Evolutionary conservation across 768 basidiomycete genomes (phyloP).

Genomic region (Dendrothele bispora): DNA sequence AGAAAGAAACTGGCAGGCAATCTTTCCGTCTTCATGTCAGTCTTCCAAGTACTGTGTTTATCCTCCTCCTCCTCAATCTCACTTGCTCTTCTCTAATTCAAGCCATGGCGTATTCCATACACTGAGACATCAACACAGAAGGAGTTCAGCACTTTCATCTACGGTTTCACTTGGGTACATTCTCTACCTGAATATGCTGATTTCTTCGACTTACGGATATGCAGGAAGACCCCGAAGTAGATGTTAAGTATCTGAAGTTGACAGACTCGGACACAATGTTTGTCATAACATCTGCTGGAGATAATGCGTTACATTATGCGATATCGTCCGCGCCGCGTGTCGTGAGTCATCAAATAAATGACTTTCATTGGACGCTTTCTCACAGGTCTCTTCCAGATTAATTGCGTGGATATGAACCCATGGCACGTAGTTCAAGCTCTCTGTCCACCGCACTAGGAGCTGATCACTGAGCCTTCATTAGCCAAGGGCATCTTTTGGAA

Average conservation of each 20-base stretch:
- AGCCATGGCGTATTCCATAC: constrained; percentile 71
- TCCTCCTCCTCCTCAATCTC: too few relatives aligned
- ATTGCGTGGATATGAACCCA: constrained; percentile 61
- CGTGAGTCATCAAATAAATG: constrained; percentile 27
- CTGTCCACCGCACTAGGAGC: not conserved
- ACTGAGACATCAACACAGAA: constrained; percentile 69
- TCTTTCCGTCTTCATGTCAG: too few relatives aligned
- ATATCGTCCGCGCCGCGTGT: constrained; percentile 57
- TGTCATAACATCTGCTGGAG: constrained; percentile 76
- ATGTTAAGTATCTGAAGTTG: constrained; percentile 63
- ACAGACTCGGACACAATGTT: constrained; percentile 66
- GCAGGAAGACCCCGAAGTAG: constrained; percentile 73
- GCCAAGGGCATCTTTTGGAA: constrained; percentile 63
- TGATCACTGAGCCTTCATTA: constrained; percentile 10
- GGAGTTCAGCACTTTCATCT: constrained; percentile 62
- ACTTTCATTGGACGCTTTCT: constrained; percentile 1
- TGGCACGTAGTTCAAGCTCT: constrained; percentile 20
- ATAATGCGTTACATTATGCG: constrained; percentile 80
- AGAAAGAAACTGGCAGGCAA: too few relatives aligned
- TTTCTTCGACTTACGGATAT: not conserved
- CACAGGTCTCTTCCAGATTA: constrained; percentile 27
- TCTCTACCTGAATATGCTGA: not conserved
- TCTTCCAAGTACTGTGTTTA: too few relatives aligned
- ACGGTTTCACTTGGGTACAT: constrained; percentile 60
- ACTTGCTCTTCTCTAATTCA: too few relatives aligned